Evolutionary conservation across 1,139 yeast species (phyloP).

Genomic region (Martiniozyma asiatica): DNA sequence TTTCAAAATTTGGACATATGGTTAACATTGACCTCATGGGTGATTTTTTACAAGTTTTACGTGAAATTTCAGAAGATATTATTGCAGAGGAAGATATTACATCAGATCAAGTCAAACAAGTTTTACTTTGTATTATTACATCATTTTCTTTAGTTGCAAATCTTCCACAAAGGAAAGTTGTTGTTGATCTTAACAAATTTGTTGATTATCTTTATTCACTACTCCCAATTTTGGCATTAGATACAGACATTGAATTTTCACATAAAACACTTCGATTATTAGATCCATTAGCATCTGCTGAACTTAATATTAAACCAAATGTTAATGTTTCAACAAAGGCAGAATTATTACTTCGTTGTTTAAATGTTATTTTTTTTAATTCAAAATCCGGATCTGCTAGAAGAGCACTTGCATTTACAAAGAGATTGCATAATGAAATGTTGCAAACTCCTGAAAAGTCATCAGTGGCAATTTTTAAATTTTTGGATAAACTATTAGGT

Average conservation of each 20-base stretch:
- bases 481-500: constrained; percentile 62
- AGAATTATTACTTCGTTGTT: constrained; percentile 63
- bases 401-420: constrained; percentile 75
- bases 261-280: constrained; percentile 68
- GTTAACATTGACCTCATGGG: constrained; percentile 88
- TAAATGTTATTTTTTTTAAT: constrained; percentile 73
- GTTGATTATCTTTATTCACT: constrained; percentile 61
- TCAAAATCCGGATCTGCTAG: constrained; percentile 59
- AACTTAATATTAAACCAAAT: constrained; percentile 38
- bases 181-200: constrained; percentile 59
- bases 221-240: constrained; percentile 56
- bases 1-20: constrained; percentile 83
- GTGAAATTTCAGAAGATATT: constrained; percentile 47
- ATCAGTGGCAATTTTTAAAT: constrained; percentile 61
- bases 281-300: constrained; percentile 45
- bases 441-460: constrained; percentile 85
- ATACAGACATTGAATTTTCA: constrained; percentile 77
- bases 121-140: constrained; percentile 74
- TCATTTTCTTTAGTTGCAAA: constrained; percentile 79
- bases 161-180: constrained; percentile 53
- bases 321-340: constrained; percentile 86
- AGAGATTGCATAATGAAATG: constrained; percentile 55
- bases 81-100: constrained; percentile 19
- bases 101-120: constrained; percentile 43
- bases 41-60: constrained; percentile 77